Base-by-base conservation (phyloP, 768 basidiomycete species). In the Cystoderma amianthinum region DNA sequence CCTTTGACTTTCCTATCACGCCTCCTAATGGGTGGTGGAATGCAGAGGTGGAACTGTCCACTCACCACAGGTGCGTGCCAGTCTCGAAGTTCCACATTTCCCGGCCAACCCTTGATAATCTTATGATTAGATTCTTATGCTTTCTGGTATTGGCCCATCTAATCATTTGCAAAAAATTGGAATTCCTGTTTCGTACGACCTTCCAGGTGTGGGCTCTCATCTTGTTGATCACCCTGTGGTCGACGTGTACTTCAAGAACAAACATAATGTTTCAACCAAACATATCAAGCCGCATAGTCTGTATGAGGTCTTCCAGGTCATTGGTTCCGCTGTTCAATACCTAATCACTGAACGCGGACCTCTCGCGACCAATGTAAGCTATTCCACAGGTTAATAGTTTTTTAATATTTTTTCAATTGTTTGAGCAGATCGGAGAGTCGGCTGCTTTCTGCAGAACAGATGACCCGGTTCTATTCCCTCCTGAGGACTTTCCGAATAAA, bases 71-170 rank as follows among this genome's bases (percentile, higher is more conserved):
- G 70, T 70, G 40, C 18, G 52, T 42, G 38, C 13, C 37, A n/a
- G n/a, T n/a, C n/a, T 32, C 34, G 2, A 9, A 7, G 16, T 36
- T n/a, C 18, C 34, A 9, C 7, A 36, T 36, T 16, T 6, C 9
- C 34, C 6, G 17, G 34, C 28, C 18, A 17, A 17, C 12, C 25
- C 25, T 28, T 28, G 25, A 28, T 7, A 7, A n/a, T 28, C n/a
- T 36, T 17, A 15, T 16, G 9, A 9, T 9, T 36, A 36, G 34
- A 72, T 85, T 38, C 67, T 86, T 11, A 71, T 84, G 69, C 67
- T 86, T 13, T 86, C 84, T 25, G 90, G 90, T 9, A 63, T 93
- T 36, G 90, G 89, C 2, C 84, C 86, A 24, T 67, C 69, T 2
- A 64, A 64, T 1, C 68, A 84, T 10, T 67, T 91, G 25, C 48